Evolutionary conservation across 2,329 filamentous ascomycete genomes (phyloP).

Genomic region (Colletotrichum sp.): DNA sequence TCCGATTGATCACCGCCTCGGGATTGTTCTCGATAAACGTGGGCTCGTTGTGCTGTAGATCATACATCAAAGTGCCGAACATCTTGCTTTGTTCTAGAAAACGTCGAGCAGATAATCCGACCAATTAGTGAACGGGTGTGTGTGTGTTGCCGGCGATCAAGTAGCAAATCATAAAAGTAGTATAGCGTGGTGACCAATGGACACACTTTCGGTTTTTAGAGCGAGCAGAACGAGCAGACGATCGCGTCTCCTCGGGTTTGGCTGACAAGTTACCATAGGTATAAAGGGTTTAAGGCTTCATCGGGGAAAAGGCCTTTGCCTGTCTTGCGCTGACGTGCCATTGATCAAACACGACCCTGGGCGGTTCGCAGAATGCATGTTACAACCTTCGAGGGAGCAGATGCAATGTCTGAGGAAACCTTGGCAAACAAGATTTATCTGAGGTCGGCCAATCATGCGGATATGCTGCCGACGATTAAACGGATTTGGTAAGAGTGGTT

Average conservation of each 20-base stretch:
- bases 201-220: neutral
- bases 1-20: neutral
- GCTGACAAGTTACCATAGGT: neutral
- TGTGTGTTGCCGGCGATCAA: neutral
- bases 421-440: neutral
- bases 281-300: neutral
- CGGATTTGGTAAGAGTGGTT: neutral
- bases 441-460: neutral
- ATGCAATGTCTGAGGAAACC: neutral
- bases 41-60: neutral
- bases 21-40: neutral
- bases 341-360: neutral
- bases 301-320: neutral
- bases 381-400: neutral
- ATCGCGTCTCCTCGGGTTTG: neutral
- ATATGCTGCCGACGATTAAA: neutral
- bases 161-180: neutral
- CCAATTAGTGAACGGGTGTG: neutral
- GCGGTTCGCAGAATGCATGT: neutral
- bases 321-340: neutral
- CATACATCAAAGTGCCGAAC: conserved; percentile 14
- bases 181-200: neutral
- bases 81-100: neutral
- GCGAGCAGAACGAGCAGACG: neutral
- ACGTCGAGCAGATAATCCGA: neutral